These are phyloP conservation scores for Gossypium mustelinum DNA, from an alignment of 345 rosid genomes.

Conservation along the genomic window DNA sequence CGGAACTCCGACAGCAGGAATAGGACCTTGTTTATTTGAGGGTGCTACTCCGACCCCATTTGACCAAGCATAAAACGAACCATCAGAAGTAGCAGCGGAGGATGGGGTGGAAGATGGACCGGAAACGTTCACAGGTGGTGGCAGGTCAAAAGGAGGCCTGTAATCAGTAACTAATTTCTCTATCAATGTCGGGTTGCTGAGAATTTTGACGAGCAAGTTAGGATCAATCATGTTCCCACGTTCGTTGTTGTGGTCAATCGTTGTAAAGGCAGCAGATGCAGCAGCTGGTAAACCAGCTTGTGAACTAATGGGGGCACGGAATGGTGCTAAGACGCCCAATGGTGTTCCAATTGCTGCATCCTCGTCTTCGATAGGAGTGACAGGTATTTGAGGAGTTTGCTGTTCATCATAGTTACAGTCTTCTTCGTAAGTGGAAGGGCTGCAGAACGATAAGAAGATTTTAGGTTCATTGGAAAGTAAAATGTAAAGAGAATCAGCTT, in stretches of 20 bases:
- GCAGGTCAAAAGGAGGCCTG: constrained; percentile 21
- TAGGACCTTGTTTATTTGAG: constrained; percentile 28
- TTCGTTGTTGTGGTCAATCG: constrained; percentile 59
- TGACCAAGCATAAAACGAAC: constrained; percentile 42
- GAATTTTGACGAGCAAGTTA: constrained; percentile 71
- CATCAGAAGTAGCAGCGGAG: constrained; percentile 38
- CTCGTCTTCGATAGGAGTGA: constrained; percentile 70
- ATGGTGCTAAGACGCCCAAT: too few species aligned
- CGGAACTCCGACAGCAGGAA: constrained; percentile 36
- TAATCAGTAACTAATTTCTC: constrained; percentile 62
- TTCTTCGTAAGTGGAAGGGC: constrained; percentile 54
- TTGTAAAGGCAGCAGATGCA: constrained; percentile 61
- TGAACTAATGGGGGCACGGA: constrained; percentile 22
- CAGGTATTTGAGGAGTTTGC: constrained; percentile 26
- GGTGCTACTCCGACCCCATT: constrained; percentile 33
- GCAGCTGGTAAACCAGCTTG: constrained; percentile 47
- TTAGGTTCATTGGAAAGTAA: constrained; percentile 15
- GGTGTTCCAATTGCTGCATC: constrained; percentile 38
- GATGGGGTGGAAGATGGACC: constrained; percentile 37
- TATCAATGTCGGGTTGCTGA: constrained; percentile 66
- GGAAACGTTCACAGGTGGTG: constrained; percentile 22
- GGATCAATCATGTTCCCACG: constrained; percentile 67
- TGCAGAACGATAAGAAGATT: constrained; percentile 30
- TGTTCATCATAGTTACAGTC: constrained; percentile 37
- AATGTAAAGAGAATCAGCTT: constrained; percentile 4